Percentiles rank a stretch among this genome's conserved stretches.
Evolutionary conservation across 2,329 filamentous ascomycete species (phyloP).

Genomic region (Fusarium circinatum): DNA sequence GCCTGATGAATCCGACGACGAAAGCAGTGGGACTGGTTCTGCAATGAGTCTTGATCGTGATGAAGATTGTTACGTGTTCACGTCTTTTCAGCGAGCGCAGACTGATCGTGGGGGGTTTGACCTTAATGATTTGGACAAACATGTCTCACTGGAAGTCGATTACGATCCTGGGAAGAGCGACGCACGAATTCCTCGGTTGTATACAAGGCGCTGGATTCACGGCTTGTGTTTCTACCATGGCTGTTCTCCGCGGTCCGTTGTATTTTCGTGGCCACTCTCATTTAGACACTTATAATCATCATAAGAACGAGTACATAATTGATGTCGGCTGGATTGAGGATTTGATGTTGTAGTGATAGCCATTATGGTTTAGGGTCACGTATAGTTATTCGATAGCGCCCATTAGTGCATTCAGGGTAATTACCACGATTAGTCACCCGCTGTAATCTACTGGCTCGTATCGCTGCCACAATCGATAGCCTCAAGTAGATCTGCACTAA

Average conservation of each 20-base stretch:
- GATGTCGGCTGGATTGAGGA: too few species aligned
- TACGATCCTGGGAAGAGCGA: background rate
- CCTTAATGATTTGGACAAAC: background rate
- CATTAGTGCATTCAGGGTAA: background rate
- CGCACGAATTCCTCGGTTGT: background rate
- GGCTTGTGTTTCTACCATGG: background rate
- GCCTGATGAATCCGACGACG: background rate
- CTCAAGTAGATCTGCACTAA: background rate
- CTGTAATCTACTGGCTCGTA: accelerated
- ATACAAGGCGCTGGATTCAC: background rate
- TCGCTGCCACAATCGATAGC: background rate
- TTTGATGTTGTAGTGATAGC: too few species aligned
- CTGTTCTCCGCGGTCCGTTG: accelerated
- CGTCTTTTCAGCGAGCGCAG: background rate
- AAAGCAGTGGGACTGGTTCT: background rate
- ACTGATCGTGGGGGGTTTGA: background rate
- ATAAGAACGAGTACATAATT: too few species aligned
- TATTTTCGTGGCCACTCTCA: background rate
- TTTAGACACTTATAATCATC: accelerated
- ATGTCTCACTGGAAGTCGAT: background rate
- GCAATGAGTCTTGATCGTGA: background rate
- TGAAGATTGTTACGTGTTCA: background rate
- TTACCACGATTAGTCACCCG: too few species aligned
- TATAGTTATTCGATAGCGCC: too few species aligned
- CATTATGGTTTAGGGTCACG: too few species aligned